Evolutionary conservation across 495 filamentous ascomycete species (phyloP).

Genomic region (Tuber borchii): DNA sequence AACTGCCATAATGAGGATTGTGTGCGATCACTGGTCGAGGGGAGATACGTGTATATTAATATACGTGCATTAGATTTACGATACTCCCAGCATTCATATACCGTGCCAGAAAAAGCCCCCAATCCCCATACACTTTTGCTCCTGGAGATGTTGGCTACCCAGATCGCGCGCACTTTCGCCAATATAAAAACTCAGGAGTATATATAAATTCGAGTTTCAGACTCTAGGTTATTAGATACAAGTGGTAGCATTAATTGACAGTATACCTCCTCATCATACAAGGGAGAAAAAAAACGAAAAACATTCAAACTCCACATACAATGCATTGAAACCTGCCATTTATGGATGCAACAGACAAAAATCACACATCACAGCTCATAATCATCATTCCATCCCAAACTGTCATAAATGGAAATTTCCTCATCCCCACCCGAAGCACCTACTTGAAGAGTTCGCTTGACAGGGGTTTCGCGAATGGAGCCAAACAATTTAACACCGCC

Average conservation of each 20-base stretch:
- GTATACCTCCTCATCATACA: neutral
- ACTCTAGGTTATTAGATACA: neutral
- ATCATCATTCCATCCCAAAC: constrained; percentile 35
- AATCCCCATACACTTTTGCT: neutral
- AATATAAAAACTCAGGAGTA: neutral
- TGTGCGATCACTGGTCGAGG: neutral
- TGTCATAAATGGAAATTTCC: constrained; percentile 33
- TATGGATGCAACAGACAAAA: constrained; percentile 4
- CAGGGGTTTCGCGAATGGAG: constrained; percentile 19
- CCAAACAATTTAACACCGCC: constrained; percentile 24
- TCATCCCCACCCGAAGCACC: neutral
- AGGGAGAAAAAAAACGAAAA: neutral
- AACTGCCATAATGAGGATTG: neutral
- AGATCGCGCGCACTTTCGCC: neutral
- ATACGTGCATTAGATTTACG: neutral
- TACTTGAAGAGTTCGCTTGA: constrained; percentile 7
- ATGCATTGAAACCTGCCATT: neutral
- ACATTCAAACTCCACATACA: constrained; percentile 1
- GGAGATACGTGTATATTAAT: neutral
- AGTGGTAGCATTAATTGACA: neutral
- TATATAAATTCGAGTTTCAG: neutral
- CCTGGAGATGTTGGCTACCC: neutral
- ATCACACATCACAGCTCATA: constrained; percentile 30
- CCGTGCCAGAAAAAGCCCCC: neutral
- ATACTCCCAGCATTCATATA: neutral